Conservation (phyloP, 2,329 filamentous ascomycete species). For the Monosporascus sp. region DNA sequence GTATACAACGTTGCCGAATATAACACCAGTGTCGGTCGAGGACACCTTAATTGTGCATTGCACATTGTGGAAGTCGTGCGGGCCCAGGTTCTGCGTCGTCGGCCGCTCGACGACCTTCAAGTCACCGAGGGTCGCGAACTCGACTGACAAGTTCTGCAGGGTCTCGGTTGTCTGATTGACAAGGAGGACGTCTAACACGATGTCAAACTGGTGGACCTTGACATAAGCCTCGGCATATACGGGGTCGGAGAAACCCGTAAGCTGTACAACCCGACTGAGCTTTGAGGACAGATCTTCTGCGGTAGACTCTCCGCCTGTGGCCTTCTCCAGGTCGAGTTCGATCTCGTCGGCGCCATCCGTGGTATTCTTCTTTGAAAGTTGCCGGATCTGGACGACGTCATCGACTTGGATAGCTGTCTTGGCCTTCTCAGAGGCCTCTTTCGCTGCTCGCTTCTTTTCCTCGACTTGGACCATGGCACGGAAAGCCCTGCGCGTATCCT, state of each 20-base stretch:
- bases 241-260: constrained; percentile 96
- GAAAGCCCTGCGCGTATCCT: constrained; percentile 95
- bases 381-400: constrained; percentile 87
- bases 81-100: constrained; percentile 90
- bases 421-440: constrained; percentile 86
- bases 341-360: constrained; percentile 79
- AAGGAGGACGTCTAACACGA: constrained; percentile 89
- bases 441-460: constrained; percentile 95
- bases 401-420: constrained; percentile 94
- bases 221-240: constrained; percentile 99
- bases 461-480: constrained; percentile 94
- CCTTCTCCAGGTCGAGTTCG: constrained; percentile 85
- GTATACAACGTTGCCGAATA: constrained; percentile 98
- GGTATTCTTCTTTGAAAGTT: constrained; percentile 86
- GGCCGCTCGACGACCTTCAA: constrained; percentile 96
- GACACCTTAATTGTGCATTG: constrained; percentile 99
- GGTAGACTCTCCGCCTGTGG: constrained; percentile 81
- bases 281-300: constrained; percentile 89
- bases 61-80: constrained; percentile 96
- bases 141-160: constrained; percentile 91
- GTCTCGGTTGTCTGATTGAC: constrained; percentile 98
- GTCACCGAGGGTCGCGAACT: constrained; percentile 97
- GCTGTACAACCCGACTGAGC: constrained; percentile 90
- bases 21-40: constrained; percentile 95
- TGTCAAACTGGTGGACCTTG: constrained; percentile 98